Evolutionary conservation across 306 rosid genomes (phyloP).

Genomic region (Sicyos edulis): DNA sequence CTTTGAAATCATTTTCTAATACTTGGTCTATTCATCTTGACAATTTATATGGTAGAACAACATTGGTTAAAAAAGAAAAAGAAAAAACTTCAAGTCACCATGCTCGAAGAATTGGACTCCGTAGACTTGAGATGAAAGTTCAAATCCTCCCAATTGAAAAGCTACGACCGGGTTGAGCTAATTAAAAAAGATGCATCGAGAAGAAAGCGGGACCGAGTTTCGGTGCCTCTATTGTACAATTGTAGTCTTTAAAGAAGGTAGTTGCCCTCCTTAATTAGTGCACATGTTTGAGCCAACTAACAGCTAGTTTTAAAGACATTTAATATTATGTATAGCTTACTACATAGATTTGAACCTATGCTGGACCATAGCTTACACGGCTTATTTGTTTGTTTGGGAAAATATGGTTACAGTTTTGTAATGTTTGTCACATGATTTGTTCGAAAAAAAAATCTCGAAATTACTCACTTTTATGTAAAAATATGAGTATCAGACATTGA

Average conservation of each 20-base stretch:
- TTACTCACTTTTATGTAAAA: neutral
- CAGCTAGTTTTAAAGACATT: neutral
- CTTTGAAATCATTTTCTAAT: neutral
- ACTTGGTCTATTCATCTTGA: neutral
- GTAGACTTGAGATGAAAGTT: conserved; percentile 61
- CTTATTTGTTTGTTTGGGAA: neutral
- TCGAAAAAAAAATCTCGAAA: neutral
- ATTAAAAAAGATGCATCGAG: conserved; percentile 36
- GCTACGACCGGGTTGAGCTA: conserved; percentile 72
- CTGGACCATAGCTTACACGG: neutral
- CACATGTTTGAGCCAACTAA: neutral
- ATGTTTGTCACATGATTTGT: neutral
- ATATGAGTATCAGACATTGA: neutral
- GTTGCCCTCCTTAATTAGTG: neutral
- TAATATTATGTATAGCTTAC: neutral
- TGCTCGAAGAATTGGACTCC: conserved; percentile 40
- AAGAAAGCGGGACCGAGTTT: no score
- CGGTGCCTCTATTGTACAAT: no score
- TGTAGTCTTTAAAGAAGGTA: no score
- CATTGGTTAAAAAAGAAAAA: no score
- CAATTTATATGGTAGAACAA: conserved; percentile 9
- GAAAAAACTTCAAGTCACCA: neutral
- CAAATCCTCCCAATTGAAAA: conserved; percentile 56
- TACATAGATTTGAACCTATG: neutral
- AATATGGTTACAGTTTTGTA: neutral